Base-by-base conservation (phyloP, 768 basidiomycete species). In the Serendipita vermifera region DNA sequence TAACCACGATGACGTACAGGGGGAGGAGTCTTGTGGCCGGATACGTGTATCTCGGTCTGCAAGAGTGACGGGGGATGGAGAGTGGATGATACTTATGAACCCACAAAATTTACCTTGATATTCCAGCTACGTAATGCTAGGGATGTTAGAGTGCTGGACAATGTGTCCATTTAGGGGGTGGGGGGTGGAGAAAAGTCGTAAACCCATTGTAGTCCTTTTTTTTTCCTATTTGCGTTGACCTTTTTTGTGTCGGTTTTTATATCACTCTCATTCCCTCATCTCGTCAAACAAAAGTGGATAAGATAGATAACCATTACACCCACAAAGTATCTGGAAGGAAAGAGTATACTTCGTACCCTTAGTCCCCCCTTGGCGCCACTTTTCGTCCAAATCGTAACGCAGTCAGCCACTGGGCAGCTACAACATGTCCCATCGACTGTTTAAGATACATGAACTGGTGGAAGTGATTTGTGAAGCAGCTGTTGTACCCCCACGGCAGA, bases 201-300 rank as follows among this genome's bases (percentile, higher is more conserved):
- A 22, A 51, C 46, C 27, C 46, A 51, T 31, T 51, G 46, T 51
- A 51, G 46, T 51, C 27, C 32, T n/a, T 29, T 31, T 29, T 51
- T 22, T 22, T 51, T 51, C n/a, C 2, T 7, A 11, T 29, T 51
- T 51, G n/a, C n/a, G n/a, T n/a, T n/a, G n/a, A n/a, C n/a, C n/a
- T n/a, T n/a, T n/a, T n/a, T n/a, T n/a, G n/a, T n/a, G n/a, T n/a
- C n/a, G 46, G 46, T 51, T 51, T 51, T 51, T 51, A 51, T 51
- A 51, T 51, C 46, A 51, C 46, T n/a, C 46, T 51, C 46, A 15
- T 51, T 51, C n/a, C 20, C 20, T n/a, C n/a, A n/a, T n/a, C n/a
- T n/a, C n/a, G n/a, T n/a, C n/a, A n/a, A n/a, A n/a, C n/a, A n/a
- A n/a, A n/a, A n/a, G n/a, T n/a, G n/a, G n/a, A n/a, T n/a, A n/a